Base-by-base conservation (phyloP, 179 eudicot species). In the Dionaea muscipula region DNA sequence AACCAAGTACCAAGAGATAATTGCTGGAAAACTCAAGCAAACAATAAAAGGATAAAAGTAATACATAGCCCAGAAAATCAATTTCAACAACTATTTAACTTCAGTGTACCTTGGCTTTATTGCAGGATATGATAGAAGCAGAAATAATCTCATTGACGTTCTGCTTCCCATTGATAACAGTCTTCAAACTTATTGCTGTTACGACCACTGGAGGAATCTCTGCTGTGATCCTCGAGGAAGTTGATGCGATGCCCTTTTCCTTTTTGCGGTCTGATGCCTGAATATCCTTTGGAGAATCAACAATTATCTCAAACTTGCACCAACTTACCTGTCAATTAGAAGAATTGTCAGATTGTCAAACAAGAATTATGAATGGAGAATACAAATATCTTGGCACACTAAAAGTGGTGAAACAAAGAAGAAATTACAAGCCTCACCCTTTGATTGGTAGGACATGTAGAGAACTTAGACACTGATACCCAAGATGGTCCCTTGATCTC, bases 401-500 rank as follows among this genome's bases (percentile, higher is more conserved):
- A 25, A 21, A 35, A 14, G 33, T 38, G 48, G 27, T 16, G 48
- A 19, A 43, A 20, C 44, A 47, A 38, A 9, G 28, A 53, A 28
- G 20, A 26, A 51, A 35, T 60, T 37, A 15, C 33, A 46, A 64
- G 73, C 35, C 81, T 76, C 61, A 91, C 95, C 64, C 84, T 78
- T 56, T 75, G 88, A 68, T 86, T 69, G 56, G 79, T 51, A 64
- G 80, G 59, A 60, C 82, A 67, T 65, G 55, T 74, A 61, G 89
- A 67, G 64, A 82, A 84, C 56, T 72, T 87, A 45, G 86, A 82
- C 59, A 87, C 62, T 38, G 89, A 78, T 58, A 91, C 65, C 98
- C 98, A 91, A 23, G 86, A 84, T 47, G 98, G 98, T 64, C 98
- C 98, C 70, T 80, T 86, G 24, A 91, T 85, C 78, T 87, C 84